Conservation (phyloP, 768 basidiomycete species). For the Podaxis sp. region DNA sequence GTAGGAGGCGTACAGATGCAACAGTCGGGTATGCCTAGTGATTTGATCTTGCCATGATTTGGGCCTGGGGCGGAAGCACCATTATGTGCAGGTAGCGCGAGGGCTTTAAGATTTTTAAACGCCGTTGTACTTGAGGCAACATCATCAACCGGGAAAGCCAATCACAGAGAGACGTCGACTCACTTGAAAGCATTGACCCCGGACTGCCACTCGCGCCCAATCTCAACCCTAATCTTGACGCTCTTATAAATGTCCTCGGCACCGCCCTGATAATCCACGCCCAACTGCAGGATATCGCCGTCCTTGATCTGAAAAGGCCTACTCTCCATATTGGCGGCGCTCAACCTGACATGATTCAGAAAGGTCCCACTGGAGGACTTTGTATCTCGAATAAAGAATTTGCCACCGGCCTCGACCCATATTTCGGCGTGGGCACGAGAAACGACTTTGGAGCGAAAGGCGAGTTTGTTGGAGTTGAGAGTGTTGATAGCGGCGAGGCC, state of each 20-base stretch:
- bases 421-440: constrained; percentile 93
- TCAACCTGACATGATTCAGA: constrained; percentile 90
- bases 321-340: constrained; percentile 78
- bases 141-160: constrained; percentile 7
- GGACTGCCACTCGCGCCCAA: constrained; percentile 88
- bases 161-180: constrained; percentile 22
- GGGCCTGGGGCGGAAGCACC: constrained; percentile 5
- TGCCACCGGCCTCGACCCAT: constrained; percentile 67
- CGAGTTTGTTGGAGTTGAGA: constrained; percentile 77
- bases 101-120: constrained; percentile 77
- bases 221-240: constrained; percentile 92
- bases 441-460: constrained; percentile 95
- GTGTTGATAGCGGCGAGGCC: constrained; percentile 67
- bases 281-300: constrained; percentile 92
- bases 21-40: constrained; percentile 68
- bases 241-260: constrained; percentile 96
- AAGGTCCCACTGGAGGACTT: constrained; percentile 87
- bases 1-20: constrained; percentile 75
- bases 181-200: constrained; percentile 90
- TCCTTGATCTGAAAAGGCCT: constrained; percentile 80
- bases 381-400: constrained; percentile 89
- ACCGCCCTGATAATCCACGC: constrained; percentile 97
- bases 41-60: constrained; percentile 29
- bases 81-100: constrained; percentile 37
- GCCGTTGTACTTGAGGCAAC: constrained; percentile 48